Base-by-base conservation (phyloP, 2,329 filamentous ascomycete genomes). In the Ascochyta viciae-villosae region DNA sequence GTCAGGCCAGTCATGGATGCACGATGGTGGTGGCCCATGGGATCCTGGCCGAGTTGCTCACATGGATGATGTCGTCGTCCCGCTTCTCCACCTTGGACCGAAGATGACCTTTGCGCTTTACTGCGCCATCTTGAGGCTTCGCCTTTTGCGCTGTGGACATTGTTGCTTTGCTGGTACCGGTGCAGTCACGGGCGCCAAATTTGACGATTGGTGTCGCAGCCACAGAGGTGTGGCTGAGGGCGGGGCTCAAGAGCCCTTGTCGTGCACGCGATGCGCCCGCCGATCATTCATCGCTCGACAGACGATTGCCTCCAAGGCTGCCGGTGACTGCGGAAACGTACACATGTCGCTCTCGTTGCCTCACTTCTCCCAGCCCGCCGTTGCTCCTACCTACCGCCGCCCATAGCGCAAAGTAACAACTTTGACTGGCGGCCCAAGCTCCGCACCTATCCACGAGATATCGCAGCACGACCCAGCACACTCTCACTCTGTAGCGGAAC, bases 51-150 rank as follows among this genome's bases (percentile, higher is more conserved):
- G 22, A 34, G 39, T 9, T 44, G 37, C 82, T 76, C 74, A 84
- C 83, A 63, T 80, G 81, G 79, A 85, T 85, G 45, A 86, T 82
- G 24, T 81, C 74, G 51, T 85, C 81, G 74, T 87, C 84, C 57
- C 76, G 72, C 45, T 68, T 70, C 46, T 73, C 67, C 29, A 66
- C 58, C 16, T 61, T 62, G 2, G 68, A 62, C 15, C 66, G 67
- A 19, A 58, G 46, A 24, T 63, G 58, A 22, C 49, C 57, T 43
- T 54, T 61, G 13, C 39, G 50, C 50, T 62, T 67, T 24, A 37
- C 22, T 16, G 41, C 22, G 31, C 48, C 29, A 34, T 63, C 62
- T 26, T 60, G 65, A 31, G 57, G 22, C 45, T 47, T 54, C 58
- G 53, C 58, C 19, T 61, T 64, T 26, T 19, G 35, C 10, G 37